Conservation (phyloP, 306 rosid genomes). For the Cicer cuneatum region DNA sequence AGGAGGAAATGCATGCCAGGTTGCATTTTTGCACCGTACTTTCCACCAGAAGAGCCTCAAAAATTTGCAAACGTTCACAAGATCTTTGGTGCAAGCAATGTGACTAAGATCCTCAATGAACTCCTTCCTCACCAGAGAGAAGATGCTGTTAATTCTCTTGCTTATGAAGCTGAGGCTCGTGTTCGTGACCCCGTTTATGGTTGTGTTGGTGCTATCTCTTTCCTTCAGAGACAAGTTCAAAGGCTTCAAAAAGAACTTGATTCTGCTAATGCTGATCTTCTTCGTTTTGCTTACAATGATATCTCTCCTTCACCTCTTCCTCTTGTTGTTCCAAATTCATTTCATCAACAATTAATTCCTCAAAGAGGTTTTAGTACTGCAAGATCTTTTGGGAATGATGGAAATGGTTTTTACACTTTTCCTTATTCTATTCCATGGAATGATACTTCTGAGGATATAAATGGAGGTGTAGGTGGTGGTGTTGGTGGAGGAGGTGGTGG, state of each 20-base stretch:
- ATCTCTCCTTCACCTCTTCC: slow-evolving; percentile 40
- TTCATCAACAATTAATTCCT: slow-evolving; percentile 29
- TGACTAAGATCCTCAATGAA: slow-evolving; percentile 91
- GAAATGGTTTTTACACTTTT: slow-evolving; percentile 52
- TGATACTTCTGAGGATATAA: slow-evolving; percentile 51
- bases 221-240: slow-evolving; percentile 88
- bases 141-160: slow-evolving; percentile 91
- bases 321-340: slow-evolving; percentile 10
- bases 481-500: slow-evolving; percentile 55
- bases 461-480: slow-evolving; percentile 54
- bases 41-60: slow-evolving; percentile 97
- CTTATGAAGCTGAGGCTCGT: slow-evolving; percentile 94
- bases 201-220: slow-evolving; percentile 89
- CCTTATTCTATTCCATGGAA: slow-evolving; percentile 77
- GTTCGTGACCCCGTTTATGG: slow-evolving; percentile 93
- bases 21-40: slow-evolving; percentile 92
- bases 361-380: slow-evolving; percentile 28
- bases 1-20: slow-evolving; percentile 92
- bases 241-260: slow-evolving; percentile 93
- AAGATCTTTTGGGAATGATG: slow-evolving; percentile 48
- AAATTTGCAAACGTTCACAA: slow-evolving; percentile 95
- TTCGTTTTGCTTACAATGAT: slow-evolving; percentile 76
- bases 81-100: slow-evolving; percentile 96
- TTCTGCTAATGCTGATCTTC: slow-evolving; percentile 74
- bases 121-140: slow-evolving; percentile 90